A percentile compares a stretch with the other conserved stretches of the same genome.
phyloP scores from a whole-genome alignment of 305 asterid genomes.

The Fraxinus xanthoxyloides region DNA sequence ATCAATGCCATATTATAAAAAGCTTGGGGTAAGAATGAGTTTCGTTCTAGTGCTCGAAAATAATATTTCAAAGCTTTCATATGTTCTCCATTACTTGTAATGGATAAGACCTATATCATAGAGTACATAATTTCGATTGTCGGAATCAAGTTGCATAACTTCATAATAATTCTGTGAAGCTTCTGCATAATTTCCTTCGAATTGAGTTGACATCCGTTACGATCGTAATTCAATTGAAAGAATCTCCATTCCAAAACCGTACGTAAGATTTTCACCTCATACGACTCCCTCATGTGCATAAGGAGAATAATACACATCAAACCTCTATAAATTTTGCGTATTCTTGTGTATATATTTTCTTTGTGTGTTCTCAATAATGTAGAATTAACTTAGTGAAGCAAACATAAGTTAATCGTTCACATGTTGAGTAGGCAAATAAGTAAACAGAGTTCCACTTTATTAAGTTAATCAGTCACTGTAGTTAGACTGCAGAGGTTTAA shows the following conservation, averaged over 20 bases:
- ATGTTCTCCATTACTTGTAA: no score
- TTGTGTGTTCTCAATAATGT: background rate
- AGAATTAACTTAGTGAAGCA: background rate
- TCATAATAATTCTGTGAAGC: no score
- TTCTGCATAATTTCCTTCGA: background rate
- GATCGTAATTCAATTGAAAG: background rate
- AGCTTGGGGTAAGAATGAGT: no score
- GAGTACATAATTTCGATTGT: no score
- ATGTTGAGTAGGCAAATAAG: background rate
- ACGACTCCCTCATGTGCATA: no score
- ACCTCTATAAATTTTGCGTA: background rate
- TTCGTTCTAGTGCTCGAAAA: no score
- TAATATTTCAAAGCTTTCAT: no score
- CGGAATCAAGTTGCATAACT: no score
- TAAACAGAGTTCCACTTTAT: background rate
- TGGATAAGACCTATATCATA: no score
- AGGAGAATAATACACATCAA: background rate
- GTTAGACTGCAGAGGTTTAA: background rate
- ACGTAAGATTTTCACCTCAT: no score
- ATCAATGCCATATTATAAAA: no score
- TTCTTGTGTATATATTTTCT: background rate
- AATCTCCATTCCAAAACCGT: no score
- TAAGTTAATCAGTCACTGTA: background rate
- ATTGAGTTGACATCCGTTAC: background rate
- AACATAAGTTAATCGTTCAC: background rate